These are phyloP conservation scores for Talaromyces liani DNA, from an alignment of 495 filamentous ascomycete species.

Conservation along the genomic window DNA sequence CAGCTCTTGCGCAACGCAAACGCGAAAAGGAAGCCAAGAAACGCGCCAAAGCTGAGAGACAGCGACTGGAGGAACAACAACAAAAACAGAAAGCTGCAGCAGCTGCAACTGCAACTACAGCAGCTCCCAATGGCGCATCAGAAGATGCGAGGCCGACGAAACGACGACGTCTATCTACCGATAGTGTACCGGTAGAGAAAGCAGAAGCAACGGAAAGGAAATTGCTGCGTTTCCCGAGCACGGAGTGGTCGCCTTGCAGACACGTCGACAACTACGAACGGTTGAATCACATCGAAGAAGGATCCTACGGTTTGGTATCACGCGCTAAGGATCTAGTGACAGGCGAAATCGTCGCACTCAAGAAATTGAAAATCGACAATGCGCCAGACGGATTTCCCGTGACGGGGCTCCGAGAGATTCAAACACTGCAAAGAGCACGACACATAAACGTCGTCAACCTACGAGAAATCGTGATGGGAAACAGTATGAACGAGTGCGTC, in stretches of 20 bases:
- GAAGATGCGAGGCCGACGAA: constrained; percentile 23
- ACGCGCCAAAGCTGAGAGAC: constrained; percentile 76
- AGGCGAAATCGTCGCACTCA: constrained; percentile 83
- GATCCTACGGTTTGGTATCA: constrained; percentile 91
- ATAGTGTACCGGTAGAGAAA: constrained; percentile 17
- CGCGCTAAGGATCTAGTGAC: constrained; percentile 73
- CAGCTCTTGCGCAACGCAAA: constrained; percentile 63
- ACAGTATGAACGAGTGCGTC: constrained; percentile 66
- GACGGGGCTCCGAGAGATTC: constrained; percentile 86
- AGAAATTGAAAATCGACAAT: constrained; percentile 89
- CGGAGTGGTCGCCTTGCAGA: constrained; percentile 65
- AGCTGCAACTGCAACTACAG: constrained; percentile 14
- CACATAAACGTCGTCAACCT: constrained; percentile 76
- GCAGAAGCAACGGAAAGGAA: constrained; percentile 21
- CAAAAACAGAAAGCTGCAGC: constrained; percentile 12
- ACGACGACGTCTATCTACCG: constrained; percentile 40
- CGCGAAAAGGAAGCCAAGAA: constrained; percentile 87
- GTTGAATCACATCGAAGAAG: constrained; percentile 95
- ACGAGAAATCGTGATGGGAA: constrained; percentile 79
- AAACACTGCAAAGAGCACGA: constrained; percentile 53
- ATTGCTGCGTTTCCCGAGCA: constrained; percentile 63
- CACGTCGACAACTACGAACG: constrained; percentile 86
- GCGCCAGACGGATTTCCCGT: constrained; percentile 82
- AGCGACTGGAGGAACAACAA: constrained; percentile 38
- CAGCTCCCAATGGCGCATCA: constrained; percentile 8